Evolutionary conservation across 768 basidiomycete genomes (phyloP), one percentile per base, ranked within the genome.

Genomic region (Chlorophyllum brunneum): DNA sequence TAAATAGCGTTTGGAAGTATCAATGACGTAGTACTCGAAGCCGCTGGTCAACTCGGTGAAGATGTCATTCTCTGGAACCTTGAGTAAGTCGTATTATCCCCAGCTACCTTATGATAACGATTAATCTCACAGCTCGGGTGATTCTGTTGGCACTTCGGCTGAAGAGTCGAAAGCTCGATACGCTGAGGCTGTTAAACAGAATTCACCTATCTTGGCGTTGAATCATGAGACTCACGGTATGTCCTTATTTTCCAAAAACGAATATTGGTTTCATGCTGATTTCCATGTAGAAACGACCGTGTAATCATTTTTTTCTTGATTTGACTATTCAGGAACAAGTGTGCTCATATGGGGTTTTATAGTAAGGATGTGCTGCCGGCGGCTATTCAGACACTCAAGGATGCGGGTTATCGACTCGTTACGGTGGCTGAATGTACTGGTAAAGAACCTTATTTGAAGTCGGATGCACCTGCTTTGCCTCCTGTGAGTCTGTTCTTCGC

Each of bases 161-260:
- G 56, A 54, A 0, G 55, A 70, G 24, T 68, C 65, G 52, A 63
- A 68, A 42, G 36, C 48, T 4, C 26, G 47, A 15, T 74, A 74
- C 51, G 56, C 61, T 16, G 49, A 61, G 5, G 48, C 67, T 7
- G 61, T 55, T n/a, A 51, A 23, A 11, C 29, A 51, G 10, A 65
- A 60, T 23, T 68, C 68, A 5, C 56, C 48, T 41, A 56, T 72
- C 46, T 56, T 73, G 20, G 56, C 73, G 30, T 63, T 74, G 36
- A 71, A 71, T 49, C 73, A 74, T 44, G 70, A 73, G 41, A 48
- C 52, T 24, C 46, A 48, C n/a, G 63, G 68, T 69, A 38, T 18
- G 65, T 58, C 20, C 26, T 23, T 11, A 30, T 41, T 42, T 24
- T 2, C 5, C 16, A 3, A 4, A 9, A 13, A 2, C 24, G 6